Conservation (phyloP, 106 monocot species). For the Phalaenopsis equestris region DNA sequence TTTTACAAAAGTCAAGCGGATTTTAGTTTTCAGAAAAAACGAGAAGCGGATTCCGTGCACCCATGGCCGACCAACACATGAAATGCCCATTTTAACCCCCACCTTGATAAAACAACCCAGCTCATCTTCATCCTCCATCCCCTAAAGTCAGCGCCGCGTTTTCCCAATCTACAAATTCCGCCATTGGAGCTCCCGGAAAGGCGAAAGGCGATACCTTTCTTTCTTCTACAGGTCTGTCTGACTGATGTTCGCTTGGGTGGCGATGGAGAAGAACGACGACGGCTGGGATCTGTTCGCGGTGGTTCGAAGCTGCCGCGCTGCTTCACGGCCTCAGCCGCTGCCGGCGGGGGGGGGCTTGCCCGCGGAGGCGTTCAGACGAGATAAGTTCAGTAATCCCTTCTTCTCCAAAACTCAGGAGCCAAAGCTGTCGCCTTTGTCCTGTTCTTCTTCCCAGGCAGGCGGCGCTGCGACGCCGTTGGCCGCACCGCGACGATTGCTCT, state of each 20-base stretch:
- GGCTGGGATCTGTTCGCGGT: slow-evolving; percentile 59
- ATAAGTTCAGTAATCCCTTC: slow-evolving; percentile 41
- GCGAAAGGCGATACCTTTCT: no score
- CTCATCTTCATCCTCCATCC: neutral
- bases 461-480: no score
- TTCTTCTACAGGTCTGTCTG: neutral
- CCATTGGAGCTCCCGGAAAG: neutral
- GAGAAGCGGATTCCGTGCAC: neutral
- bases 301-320: slow-evolving; percentile 38
- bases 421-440: neutral
- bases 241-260: slow-evolving; percentile 3
- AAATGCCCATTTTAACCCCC: slow-evolving; percentile 3
- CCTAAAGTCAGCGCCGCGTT: slow-evolving; percentile 26
- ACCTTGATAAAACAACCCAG: neutral
- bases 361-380: no score
- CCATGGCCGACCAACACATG: neutral
- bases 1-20: slow-evolving; percentile 14
- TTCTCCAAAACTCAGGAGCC: slow-evolving; percentile 14
- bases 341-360: no score
- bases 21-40: neutral
- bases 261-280: slow-evolving; percentile 27
- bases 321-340: neutral
- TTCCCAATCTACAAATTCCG: neutral
- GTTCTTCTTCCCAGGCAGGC: neutral
- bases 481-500: neutral